Evolutionary conservation across 2,329 filamentous ascomycete genomes (phyloP).

Genomic region (Fusarium aywerte): DNA sequence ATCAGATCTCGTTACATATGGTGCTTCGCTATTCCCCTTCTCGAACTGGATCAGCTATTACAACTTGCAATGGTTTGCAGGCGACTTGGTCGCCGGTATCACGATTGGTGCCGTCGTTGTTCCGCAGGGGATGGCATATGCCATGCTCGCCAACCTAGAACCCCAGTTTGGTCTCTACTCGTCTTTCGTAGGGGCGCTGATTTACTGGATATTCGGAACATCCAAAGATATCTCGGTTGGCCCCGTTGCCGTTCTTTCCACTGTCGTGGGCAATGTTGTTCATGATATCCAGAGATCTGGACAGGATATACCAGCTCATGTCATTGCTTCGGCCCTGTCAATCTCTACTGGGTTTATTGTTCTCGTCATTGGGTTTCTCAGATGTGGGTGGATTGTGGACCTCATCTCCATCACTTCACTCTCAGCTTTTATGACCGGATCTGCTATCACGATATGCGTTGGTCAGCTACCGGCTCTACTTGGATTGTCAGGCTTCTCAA

Average conservation of each 20-base stretch:
- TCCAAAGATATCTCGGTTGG: constrained; percentile 99
- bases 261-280: constrained; percentile 85
- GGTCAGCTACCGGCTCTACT: constrained; percentile 87
- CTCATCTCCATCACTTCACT: constrained; percentile 91
- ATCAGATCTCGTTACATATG: constrained; percentile 67
- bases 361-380: constrained; percentile 78
- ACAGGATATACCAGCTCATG: constrained; percentile 68
- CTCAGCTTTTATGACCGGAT: constrained; percentile 96
- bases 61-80: constrained; percentile 87
- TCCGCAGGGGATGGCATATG: constrained; percentile 98
- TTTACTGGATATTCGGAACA: constrained; percentile 98
- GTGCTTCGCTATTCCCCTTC: constrained; percentile 84
- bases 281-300: constrained; percentile 66
- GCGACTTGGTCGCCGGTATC: constrained; percentile 83
- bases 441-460: constrained; percentile 85
- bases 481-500: constrained; percentile 80
- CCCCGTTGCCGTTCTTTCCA: constrained; percentile 95
- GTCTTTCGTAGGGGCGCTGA: constrained; percentile 92
- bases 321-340: constrained; percentile 81
- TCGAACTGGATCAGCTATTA: constrained; percentile 88
- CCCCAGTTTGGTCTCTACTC: constrained; percentile 85
- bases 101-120: constrained; percentile 78
- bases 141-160: constrained; percentile 80
- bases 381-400: constrained; percentile 90
- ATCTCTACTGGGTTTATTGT: constrained; percentile 83